Percentiles rank a stretch among this genome's conserved stretches.
Evolutionary conservation across 768 basidiomycete genomes (phyloP).

Genomic region (Chalciporus sphaerocephalus): DNA sequence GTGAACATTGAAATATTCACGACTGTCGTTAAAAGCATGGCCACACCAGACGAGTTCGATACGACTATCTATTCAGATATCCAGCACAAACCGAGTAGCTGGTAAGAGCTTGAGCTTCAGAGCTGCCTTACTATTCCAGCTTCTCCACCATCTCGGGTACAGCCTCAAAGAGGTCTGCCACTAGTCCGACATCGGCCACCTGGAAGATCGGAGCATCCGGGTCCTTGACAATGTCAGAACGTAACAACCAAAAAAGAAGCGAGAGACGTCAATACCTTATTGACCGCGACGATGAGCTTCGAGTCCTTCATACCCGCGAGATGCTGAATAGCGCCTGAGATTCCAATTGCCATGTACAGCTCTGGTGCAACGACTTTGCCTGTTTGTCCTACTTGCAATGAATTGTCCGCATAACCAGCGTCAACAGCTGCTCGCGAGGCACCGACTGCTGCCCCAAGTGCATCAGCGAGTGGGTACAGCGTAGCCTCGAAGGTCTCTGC

Average conservation of each 20-base stretch:
- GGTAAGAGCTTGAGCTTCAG: constrained; percentile 14
- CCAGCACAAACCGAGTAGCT: no score
- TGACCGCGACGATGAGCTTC: constrained; percentile 95
- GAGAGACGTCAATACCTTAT: constrained; percentile 61
- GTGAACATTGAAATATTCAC: no score
- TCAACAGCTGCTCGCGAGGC: constrained; percentile 98
- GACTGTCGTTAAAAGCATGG: no score
- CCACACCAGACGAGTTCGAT: background rate
- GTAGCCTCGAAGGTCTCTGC: constrained; percentile 87
- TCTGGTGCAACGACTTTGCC: constrained; percentile 98
- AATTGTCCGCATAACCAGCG: constrained; percentile 97
- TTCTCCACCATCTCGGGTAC: constrained; percentile 91
- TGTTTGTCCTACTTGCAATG: constrained; percentile 97
- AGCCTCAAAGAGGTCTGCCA: constrained; percentile 87
- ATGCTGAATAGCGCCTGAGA: constrained; percentile 98
- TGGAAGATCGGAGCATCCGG: constrained; percentile 99
- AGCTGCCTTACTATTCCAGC: constrained; percentile 47
- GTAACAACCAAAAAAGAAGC: background rate
- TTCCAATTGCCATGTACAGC: constrained; percentile 93
- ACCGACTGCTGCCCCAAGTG: constrained; percentile 90
- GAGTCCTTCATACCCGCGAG: constrained; percentile 99
- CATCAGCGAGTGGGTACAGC: constrained; percentile 89
- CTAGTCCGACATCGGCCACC: constrained; percentile 92
- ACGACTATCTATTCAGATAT: constrained; percentile 15
- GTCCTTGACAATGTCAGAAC: constrained; percentile 52